Percentiles rank a stretch among this genome's conserved stretches.
Conservation (phyloP, 192 early-diverging fungal species). For the Obelidium mucronatum region DNA sequence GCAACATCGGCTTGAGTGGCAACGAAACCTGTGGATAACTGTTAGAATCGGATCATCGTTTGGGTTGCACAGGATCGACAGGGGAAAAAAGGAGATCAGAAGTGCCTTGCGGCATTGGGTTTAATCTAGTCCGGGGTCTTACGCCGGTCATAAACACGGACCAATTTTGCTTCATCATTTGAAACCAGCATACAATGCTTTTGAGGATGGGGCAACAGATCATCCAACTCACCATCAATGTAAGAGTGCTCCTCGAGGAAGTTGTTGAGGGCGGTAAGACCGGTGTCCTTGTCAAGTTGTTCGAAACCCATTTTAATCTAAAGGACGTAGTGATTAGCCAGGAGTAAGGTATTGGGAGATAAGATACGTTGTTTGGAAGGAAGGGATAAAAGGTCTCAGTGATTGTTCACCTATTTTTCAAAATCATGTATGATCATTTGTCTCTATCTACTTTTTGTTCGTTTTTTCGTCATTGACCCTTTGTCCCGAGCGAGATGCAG, state of each 20-base stretch:
- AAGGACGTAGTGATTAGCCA: not conserved
- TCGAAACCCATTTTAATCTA: conserved; percentile 43
- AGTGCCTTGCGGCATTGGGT: conserved; percentile 39
- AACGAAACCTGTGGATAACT: conserved; percentile 40
- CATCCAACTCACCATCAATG: conserved; percentile 42
- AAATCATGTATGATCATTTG: conserved; percentile 30
- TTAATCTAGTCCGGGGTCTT: conserved; percentile 63
- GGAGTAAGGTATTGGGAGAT: not conserved
- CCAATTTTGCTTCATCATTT: conserved; percentile 29
- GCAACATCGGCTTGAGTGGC: conserved; percentile 84
- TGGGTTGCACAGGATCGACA: not conserved
- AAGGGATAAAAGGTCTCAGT: conserved; percentile 3
- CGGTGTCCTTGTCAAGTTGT: conserved; percentile 27
- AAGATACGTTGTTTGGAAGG: not conserved
- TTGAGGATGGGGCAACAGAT: not conserved
- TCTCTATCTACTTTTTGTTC: conserved; percentile 37
- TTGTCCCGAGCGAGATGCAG: not conserved
- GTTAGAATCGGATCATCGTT: not conserved
- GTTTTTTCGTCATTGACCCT: conserved; percentile 27
- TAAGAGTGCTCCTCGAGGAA: conserved; percentile 52
- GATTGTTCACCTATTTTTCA: conserved; percentile 34
- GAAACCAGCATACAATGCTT: no score
- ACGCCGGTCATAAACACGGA: conserved; percentile 57
- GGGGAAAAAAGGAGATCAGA: conserved; percentile 14
- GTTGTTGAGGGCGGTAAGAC: conserved; percentile 42